A percentile compares a stretch with the other conserved stretches of the same genome.
Evolutionary conservation across 2,329 filamentous ascomycete genomes (phyloP).

Genomic region (Trichothecium roseum): DNA sequence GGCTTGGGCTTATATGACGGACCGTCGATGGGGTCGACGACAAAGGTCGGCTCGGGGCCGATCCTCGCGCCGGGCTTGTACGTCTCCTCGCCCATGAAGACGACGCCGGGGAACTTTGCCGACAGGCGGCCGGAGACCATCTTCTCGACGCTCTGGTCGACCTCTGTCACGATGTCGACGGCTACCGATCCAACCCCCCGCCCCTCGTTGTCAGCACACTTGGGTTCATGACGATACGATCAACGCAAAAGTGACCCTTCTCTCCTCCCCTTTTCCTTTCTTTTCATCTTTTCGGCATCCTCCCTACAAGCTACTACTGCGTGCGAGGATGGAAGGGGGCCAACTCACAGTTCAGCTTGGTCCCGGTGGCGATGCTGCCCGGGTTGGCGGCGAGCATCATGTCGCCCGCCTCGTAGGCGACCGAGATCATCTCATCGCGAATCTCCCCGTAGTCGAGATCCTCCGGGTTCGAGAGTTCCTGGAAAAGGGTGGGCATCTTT

Average conservation of each 20-base stretch:
- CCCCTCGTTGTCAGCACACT: too few species aligned
- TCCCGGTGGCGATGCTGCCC: constrained; percentile 43
- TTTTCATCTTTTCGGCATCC: too few species aligned
- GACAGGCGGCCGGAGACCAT: constrained; percentile 46
- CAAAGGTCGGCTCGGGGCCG: constrained; percentile 60
- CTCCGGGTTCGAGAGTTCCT: constrained; percentile 33
- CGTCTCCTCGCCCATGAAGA: constrained; percentile 70
- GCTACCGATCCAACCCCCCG: too few species aligned
- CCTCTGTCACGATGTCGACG: constrained; percentile 59
- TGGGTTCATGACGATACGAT: too few species aligned
- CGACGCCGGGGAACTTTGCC: constrained; percentile 41
- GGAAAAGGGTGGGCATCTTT: too few species aligned
- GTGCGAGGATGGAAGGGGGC: too few species aligned
- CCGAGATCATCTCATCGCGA: constrained; percentile 47
- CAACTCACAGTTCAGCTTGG: constrained; percentile 54
- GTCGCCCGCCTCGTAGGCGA: constrained; percentile 53
- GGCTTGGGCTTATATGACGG: not conserved
- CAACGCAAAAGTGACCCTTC: too few species aligned
- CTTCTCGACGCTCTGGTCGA: constrained; percentile 54
- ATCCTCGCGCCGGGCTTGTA: constrained; percentile 56
- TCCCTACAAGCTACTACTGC: too few species aligned
- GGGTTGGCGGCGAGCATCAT: constrained; percentile 55
- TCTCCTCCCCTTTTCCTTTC: not conserved
- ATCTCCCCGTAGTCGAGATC: constrained; percentile 49
- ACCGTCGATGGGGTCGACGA: constrained; percentile 70